phyloP scores from a whole-genome alignment of 116 monocot species.

The Cymodocea nodosa region DNA sequence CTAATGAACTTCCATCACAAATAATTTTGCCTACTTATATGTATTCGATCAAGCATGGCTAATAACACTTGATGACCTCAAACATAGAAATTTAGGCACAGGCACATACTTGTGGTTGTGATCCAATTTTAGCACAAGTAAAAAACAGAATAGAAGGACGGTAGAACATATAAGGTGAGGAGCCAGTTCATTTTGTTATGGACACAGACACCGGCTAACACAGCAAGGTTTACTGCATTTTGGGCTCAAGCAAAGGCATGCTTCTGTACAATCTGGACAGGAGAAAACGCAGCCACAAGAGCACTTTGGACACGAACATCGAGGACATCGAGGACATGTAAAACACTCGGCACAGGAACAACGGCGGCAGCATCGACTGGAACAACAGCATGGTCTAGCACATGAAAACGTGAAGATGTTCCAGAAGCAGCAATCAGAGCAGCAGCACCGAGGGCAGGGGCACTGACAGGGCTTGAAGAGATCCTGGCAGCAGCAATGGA shows the following conservation, averaged over 20 bases:
- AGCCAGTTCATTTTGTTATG: background rate
- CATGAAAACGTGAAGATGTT: slow-evolving; percentile 7
- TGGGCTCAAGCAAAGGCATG: slow-evolving; percentile 26
- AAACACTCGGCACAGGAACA: too few relatives aligned
- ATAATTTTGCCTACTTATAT: too few relatives aligned
- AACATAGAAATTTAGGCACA: too few relatives aligned
- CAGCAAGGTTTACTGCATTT: slow-evolving; percentile 38
- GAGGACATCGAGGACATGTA: slow-evolving; percentile 16
- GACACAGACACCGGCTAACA: slow-evolving; percentile 25
- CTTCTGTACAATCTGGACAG: slow-evolving; percentile 39
- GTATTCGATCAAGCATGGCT: too few relatives aligned
- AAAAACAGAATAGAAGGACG: too few relatives aligned
- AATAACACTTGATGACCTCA: too few relatives aligned
- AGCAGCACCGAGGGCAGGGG: background rate
- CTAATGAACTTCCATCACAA: too few relatives aligned
- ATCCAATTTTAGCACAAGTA: too few relatives aligned
- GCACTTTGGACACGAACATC: slow-evolving; percentile 31
- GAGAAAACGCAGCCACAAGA: slow-evolving; percentile 69
- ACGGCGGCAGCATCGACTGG: too few relatives aligned
- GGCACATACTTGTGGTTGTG: too few relatives aligned
- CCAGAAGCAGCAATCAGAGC: slow-evolving; percentile 19
- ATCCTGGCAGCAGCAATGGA: background rate
- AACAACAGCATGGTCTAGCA: slow-evolving; percentile 5
- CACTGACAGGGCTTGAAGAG: slow-evolving; percentile 4
- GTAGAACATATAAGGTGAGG: too few relatives aligned